phyloP scores from a whole-genome alignment of 2,329 filamentous ascomycete species.

The Waltergamsia citrina region DNA sequence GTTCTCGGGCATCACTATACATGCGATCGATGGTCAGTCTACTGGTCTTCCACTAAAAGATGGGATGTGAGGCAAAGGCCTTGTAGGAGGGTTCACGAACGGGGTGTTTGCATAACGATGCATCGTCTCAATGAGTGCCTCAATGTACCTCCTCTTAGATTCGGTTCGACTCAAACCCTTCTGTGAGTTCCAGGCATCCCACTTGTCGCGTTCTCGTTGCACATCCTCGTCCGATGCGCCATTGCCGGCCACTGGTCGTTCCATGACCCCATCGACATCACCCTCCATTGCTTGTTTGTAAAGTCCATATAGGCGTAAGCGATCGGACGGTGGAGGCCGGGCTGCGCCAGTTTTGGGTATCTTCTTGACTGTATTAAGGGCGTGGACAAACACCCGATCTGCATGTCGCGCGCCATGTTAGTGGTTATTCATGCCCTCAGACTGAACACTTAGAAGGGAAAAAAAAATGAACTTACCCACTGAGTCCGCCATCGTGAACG shows the following conservation, averaged over 20 bases:
- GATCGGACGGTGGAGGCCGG: slow-evolving; percentile 75
- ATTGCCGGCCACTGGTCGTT: slow-evolving; percentile 53
- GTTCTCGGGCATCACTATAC: slow-evolving; percentile 65
- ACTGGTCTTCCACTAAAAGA: no score
- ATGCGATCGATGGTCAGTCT: slow-evolving; percentile 4
- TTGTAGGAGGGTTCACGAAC: slow-evolving; percentile 34
- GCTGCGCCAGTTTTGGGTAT: slow-evolving; percentile 88
- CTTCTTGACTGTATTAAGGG: slow-evolving; percentile 96
- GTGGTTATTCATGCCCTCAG: no score
- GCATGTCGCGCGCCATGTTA: no score
- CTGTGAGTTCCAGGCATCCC: slow-evolving; percentile 93
- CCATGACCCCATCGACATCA: slow-evolving; percentile 90
- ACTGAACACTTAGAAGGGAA: background rate
- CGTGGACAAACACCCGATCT: slow-evolving; percentile 99
- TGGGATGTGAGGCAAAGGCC: no score
- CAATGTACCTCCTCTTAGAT: slow-evolving; percentile 89
- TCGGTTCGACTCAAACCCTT: slow-evolving; percentile 77
- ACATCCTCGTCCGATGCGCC: slow-evolving; percentile 42
- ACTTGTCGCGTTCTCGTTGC: slow-evolving; percentile 56
- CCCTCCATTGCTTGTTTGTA: slow-evolving; percentile 99
- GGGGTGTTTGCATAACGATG: slow-evolving; percentile 86
- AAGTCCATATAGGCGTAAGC: slow-evolving; percentile 88
- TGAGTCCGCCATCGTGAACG: slow-evolving; percentile 24
- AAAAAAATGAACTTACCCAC: slow-evolving; percentile 22
- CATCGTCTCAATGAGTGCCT: slow-evolving; percentile 93